Percentiles rank a stretch among this genome's conserved stretches.
Evolutionary conservation across 1,139 yeast genomes (phyloP).

Genomic region (Suhomyces chickasaworum): DNA sequence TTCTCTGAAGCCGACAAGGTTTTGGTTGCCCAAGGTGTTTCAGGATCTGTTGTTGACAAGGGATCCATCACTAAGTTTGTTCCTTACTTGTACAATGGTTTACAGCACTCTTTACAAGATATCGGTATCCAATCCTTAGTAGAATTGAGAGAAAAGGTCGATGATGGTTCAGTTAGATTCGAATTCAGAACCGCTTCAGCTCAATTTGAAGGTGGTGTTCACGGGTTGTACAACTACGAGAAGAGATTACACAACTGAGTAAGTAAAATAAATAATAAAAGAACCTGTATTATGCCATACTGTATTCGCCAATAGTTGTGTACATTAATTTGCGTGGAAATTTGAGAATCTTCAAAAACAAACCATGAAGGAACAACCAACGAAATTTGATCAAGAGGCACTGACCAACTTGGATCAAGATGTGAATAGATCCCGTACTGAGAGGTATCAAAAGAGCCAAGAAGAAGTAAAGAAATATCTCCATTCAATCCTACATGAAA

Average conservation of each 20-base stretch:
- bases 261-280: conserved; percentile 10
- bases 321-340: not conserved
- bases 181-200: conserved; percentile 99
- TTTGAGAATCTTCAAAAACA: not conserved
- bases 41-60: conserved; percentile 95
- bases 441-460: conserved; percentile 51
- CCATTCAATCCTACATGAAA: conserved; percentile 18
- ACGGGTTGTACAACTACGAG: conserved; percentile 94
- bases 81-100: conserved; percentile 92
- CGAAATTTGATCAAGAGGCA: conserved; percentile 28
- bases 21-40: conserved; percentile 98
- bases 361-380: conserved; percentile 8
- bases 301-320: not conserved
- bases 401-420: conserved; percentile 61
- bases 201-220: conserved; percentile 98
- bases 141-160: conserved; percentile 66
- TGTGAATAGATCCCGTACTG: conserved; percentile 44
- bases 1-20: conserved; percentile 95
- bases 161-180: conserved; percentile 76
- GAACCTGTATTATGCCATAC: not conserved
- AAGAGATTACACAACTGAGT: conserved; percentile 87
- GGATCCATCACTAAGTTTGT: conserved; percentile 93
- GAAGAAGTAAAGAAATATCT: conserved; percentile 50
- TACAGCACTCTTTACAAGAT: conserved; percentile 98
- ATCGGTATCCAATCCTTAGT: conserved; percentile 78